These are phyloP conservation scores for Phascolomyces articulosus DNA, from an alignment of 371 early-diverging fungal species.

Conservation along the genomic window DNA sequence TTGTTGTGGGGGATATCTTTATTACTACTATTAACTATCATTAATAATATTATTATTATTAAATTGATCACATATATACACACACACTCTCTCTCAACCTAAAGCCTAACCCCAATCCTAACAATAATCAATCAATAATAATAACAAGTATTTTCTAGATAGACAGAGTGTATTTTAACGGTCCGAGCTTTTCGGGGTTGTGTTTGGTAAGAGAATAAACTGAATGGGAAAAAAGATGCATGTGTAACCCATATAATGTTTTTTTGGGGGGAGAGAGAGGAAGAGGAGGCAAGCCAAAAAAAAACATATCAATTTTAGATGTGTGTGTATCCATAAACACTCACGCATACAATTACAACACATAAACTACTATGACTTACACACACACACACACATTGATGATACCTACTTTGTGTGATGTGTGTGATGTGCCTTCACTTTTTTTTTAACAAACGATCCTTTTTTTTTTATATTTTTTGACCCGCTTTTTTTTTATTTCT, in stretches of 20 bases:
- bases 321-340: slow-evolving; percentile 1
- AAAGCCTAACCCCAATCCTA: too few species aligned
- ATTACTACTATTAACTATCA: too few species aligned
- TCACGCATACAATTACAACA: too few species aligned
- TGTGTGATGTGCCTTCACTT: too few species aligned
- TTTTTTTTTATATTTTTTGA: slow-evolving; percentile 14
- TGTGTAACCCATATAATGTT: slow-evolving; percentile 14
- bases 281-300: slow-evolving; percentile 17
- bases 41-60: too few species aligned
- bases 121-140: too few species aligned
- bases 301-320: slow-evolving; percentile 15
- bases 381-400: slow-evolving; percentile 24
- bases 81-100: too few species aligned
- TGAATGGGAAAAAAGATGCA: slow-evolving; percentile 7
- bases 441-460: not conserved
- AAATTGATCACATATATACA: too few species aligned
- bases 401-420: slow-evolving; percentile 11
- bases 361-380: too few species aligned
- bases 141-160: too few species aligned
- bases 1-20: not conserved
- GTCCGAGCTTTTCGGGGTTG: slow-evolving; percentile 21
- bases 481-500: slow-evolving; percentile 16
- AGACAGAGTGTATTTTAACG: not conserved
- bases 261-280: not conserved
- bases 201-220: not conserved